Evolutionary conservation across 1,284 basidiomycete species (phyloP).

Genomic region (Sporisorium scitamineum): DNA sequence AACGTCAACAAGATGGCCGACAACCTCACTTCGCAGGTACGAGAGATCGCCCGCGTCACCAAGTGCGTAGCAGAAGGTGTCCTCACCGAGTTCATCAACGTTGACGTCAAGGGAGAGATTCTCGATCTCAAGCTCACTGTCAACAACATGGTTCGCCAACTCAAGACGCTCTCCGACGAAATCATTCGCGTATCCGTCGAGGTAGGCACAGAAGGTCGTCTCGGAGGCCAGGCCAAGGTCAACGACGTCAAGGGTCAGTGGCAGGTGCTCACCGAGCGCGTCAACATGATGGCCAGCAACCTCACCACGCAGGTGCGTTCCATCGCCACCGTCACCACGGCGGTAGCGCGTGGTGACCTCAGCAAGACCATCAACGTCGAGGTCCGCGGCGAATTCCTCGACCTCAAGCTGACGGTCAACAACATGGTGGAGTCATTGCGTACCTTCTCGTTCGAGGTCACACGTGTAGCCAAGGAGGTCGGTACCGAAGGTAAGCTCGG

Average conservation of each 20-base stretch:
- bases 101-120: conserved; percentile 97
- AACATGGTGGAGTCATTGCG: conserved; percentile 70
- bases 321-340: conserved; percentile 67
- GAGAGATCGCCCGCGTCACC: conserved; percentile 70
- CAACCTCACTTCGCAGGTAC: conserved; percentile 63
- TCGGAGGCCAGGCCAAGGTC: conserved; percentile 87
- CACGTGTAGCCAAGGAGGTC: conserved; percentile 69
- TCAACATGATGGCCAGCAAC: conserved; percentile 74
- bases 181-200: conserved; percentile 80
- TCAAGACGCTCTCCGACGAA: conserved; percentile 67
- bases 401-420: conserved; percentile 68
- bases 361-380: conserved; percentile 69
- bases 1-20: conserved; percentile 72
- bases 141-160: conserved; percentile 69
- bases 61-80: conserved; percentile 86
- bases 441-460: conserved; percentile 69
- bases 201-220: conserved; percentile 89
- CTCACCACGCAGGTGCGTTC: conserved; percentile 87
- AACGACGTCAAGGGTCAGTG: conserved; percentile 72
- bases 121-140: conserved; percentile 80
- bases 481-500: conserved; percentile 69
- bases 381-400: conserved; percentile 67
- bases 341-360: conserved; percentile 67
- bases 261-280: conserved; percentile 69
- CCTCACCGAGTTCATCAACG: conserved; percentile 86